Conservation (phyloP, 164 flowering plant species). For the Berberis thunbergii region DNA sequence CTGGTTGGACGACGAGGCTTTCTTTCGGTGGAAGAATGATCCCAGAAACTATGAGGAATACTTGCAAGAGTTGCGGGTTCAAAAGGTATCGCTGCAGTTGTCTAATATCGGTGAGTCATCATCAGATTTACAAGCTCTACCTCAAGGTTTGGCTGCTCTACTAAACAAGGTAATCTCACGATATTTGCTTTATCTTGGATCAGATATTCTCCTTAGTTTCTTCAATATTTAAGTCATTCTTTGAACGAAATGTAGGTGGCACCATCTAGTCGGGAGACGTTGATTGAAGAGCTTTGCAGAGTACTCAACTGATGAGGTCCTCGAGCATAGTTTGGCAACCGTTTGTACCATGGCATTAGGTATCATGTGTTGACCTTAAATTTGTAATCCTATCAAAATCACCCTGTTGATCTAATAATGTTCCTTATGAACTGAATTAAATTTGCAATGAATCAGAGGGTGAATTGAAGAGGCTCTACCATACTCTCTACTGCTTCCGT, state of each 20-base stretch:
- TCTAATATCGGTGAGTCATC: slow-evolving; percentile 53
- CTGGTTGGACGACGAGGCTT: slow-evolving; percentile 74
- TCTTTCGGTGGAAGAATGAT: slow-evolving; percentile 76
- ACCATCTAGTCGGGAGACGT: slow-evolving; percentile 14
- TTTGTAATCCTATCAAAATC: too few relatives aligned
- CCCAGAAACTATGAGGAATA: slow-evolving; percentile 51
- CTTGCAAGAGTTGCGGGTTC: slow-evolving; percentile 60
- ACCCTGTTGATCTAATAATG: too few relatives aligned
- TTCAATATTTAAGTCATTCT: not conserved
- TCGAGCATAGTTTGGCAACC: too few relatives aligned
- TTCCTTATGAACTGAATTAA: too few relatives aligned
- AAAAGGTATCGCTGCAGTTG: slow-evolving; percentile 62
- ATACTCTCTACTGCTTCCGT: not conserved
- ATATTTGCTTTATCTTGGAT: not conserved
- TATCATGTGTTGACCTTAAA: too few relatives aligned
- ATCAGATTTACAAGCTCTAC: slow-evolving; percentile 75
- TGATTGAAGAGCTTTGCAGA: slow-evolving; percentile 21
- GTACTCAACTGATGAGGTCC: slow-evolving; percentile 12
- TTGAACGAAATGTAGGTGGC: slow-evolving; percentile 24
- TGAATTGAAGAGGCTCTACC: too few relatives aligned
- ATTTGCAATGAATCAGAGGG: too few relatives aligned
- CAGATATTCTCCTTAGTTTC: not conserved
- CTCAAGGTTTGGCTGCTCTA: slow-evolving; percentile 76
- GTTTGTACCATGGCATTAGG: too few relatives aligned
- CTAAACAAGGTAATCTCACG: slow-evolving; percentile 57